phyloP scores from a whole-genome alignment of 805 yeast genomes.

The Teunomyces atbi region DNA sequence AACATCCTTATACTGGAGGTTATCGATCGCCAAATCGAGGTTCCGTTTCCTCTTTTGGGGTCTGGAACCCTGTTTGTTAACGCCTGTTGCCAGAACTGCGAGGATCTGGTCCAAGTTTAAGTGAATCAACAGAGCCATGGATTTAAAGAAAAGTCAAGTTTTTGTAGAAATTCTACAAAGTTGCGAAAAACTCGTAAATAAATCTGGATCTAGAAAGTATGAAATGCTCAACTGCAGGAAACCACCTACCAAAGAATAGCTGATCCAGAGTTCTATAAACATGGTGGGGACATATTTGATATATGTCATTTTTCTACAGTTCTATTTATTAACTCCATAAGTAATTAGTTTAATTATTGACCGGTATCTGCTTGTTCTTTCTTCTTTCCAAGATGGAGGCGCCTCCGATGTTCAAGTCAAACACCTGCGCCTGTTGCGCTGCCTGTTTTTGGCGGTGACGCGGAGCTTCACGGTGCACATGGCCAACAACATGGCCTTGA shows the following conservation, averaged over 20 bases:
- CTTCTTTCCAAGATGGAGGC: conserved; percentile 53
- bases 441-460: conserved; percentile 7
- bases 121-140: conserved; percentile 12
- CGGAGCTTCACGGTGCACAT: conserved; percentile 10
- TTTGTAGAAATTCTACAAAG: too few relatives aligned
- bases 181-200: too few relatives aligned
- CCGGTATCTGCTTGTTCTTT: conserved; percentile 18
- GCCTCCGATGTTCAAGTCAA: conserved; percentile 49
- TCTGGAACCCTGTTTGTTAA: background rate
- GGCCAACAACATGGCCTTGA: conserved; percentile 11
- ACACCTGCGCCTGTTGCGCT: conserved; percentile 18
- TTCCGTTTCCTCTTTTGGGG: conserved; percentile 10
- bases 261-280: too few relatives aligned
- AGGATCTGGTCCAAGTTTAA: conserved; percentile 13
- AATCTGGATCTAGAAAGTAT: too few relatives aligned
- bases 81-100: conserved; percentile 4
- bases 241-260: too few relatives aligned
- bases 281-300: too few relatives aligned
- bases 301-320: too few relatives aligned
- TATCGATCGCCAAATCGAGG: conserved; percentile 14
- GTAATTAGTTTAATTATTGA: conserved; percentile 2
- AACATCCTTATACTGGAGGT: conserved; percentile 15
- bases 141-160: too few relatives aligned
- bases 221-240: too few relatives aligned
- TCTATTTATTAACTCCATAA: too few relatives aligned